Evolutionary conservation across 345 rosid genomes (phyloP).

Genomic region (Limnanthes douglasii): DNA sequence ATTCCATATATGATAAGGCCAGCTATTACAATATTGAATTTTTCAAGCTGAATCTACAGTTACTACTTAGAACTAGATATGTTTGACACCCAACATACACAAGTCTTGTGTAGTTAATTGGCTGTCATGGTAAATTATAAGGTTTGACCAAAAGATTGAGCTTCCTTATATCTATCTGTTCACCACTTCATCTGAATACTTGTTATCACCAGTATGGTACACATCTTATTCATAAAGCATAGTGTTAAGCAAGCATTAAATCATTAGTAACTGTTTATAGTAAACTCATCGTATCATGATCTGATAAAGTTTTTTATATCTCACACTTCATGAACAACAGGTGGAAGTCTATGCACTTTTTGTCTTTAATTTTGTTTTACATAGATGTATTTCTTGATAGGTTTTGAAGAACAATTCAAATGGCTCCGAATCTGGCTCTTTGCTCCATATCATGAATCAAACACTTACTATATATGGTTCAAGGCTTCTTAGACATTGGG

Average conservation of each 20-base stretch:
- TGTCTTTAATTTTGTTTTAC: constrained; percentile 3
- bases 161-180: not conserved
- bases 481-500: constrained; percentile 90
- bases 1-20: too few species aligned
- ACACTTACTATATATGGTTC: constrained; percentile 77
- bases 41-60: too few species aligned
- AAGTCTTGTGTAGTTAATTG: too few species aligned
- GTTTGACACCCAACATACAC: too few species aligned
- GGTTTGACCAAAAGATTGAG: not conserved
- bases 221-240: not conserved
- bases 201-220: not conserved
- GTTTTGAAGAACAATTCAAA: constrained; percentile 63
- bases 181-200: too few species aligned
- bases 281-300: too few species aligned
- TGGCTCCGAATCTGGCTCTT: constrained; percentile 77
- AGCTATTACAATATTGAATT: too few species aligned
- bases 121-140: not conserved
- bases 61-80: too few species aligned
- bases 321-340: too few species aligned
- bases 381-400: constrained; percentile 20
- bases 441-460: constrained; percentile 56
- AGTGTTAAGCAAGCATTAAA: too few species aligned
- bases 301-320: too few species aligned
- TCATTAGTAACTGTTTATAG: too few species aligned
- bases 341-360: constrained; percentile 3